Evolutionary conservation across 495 filamentous ascomycete species (phyloP), one percentile per base, ranked within the genome.

Genomic region (Lentithecium fluviatile): DNA sequence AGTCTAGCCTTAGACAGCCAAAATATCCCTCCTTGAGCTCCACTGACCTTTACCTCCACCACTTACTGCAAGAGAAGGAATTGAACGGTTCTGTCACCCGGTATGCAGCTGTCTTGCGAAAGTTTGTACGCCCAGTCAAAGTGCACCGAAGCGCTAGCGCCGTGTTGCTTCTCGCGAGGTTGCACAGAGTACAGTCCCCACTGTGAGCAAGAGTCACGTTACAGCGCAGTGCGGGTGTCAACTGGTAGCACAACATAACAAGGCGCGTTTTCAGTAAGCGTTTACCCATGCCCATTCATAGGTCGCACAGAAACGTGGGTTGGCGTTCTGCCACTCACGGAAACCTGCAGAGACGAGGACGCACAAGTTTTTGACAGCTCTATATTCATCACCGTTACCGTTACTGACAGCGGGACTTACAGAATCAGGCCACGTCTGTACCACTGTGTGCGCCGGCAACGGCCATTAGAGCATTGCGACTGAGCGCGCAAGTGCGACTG

Each of bases 391-490:
- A 43, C 43, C 34, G 36, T 65, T 37, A 49, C 56, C 47, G 34
- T 65, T n/a, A 60, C 62, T 65, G 49, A 65, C 56, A 60, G 62
- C 62, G 56, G 45, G 53, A 56, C 54, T 65, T 56, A 56, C 50
- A 45, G 53, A 56, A 59, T 65, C 62, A 65, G 56, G 40, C 56
- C 56, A 65, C 24, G 42, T 52, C 43, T 36, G 62, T 52, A 56
- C 32, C 34, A 60, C 62, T 54, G 24, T 15, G 47, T 60, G 13
- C 12, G 34, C 26, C 53, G 58, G 23, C 24, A 42, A 38, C 46
- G 17, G 21, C 46, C 52, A 36, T 47, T 23, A 10, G 23, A 26
- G 45, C 45, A 42, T 29, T 21, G 23, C 19, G 21, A 32, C 29
- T 32, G 29, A 32, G 29, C 29, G 19, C 13, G 25, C 24, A 32